phyloP scores from a whole-genome alignment of 441 rosid species.

The Jatropha multifida region DNA sequence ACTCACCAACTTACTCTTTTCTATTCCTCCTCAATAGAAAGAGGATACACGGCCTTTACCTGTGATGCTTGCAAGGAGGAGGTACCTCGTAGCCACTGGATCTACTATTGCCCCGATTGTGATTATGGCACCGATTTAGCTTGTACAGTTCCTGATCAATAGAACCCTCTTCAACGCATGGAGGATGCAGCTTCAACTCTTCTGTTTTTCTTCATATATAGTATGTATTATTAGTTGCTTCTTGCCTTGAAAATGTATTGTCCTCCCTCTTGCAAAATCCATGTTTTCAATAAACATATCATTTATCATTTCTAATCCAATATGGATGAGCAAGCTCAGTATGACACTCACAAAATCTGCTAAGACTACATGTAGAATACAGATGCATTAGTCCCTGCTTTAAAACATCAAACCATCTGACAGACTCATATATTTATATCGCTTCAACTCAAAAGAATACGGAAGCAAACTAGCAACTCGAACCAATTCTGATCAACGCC shows the following conservation, averaged over 20 bases:
- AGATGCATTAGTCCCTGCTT: not conserved
- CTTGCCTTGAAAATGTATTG: too few relatives aligned
- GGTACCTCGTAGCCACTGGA: conserved; percentile 21
- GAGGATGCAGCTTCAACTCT: too few relatives aligned
- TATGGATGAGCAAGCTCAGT: not conserved
- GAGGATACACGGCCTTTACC: not conserved
- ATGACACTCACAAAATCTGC: not conserved
- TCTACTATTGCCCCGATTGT: conserved; percentile 26
- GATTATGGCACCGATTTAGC: conserved; percentile 27
- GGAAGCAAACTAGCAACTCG: not conserved
- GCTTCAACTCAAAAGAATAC: not conserved
- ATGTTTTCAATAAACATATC: not conserved
- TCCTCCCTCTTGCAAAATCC: not conserved
- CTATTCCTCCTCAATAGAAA: conserved; percentile 16
- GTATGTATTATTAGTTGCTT: not conserved
- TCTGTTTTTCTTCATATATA: not conserved
- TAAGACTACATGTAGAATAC: not conserved
- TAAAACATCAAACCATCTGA: not conserved
- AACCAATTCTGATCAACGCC: not conserved
- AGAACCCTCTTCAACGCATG: not conserved
- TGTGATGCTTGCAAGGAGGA: conserved; percentile 24
- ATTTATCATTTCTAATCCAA: not conserved
- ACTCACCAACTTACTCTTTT: conserved; percentile 24
- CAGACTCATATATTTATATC: not conserved
- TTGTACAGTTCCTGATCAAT: conserved; percentile 17